These are phyloP conservation scores for Inga oerstediana DNA, from an alignment of 306 rosid species.

Conservation along the genomic window DNA sequence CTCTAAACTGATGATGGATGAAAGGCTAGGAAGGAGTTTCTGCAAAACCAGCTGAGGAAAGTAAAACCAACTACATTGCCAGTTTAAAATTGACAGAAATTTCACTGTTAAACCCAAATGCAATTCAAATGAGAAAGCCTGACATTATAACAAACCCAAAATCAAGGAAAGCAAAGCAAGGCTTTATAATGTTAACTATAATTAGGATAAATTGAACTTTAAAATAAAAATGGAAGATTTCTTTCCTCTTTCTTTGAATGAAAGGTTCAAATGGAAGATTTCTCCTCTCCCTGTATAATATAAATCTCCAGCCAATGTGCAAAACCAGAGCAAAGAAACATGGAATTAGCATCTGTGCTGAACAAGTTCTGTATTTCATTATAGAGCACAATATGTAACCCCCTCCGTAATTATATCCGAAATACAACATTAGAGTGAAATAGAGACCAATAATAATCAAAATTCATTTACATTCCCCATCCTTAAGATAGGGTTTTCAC, in stretches of 20 bases:
- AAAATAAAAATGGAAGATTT: not conserved
- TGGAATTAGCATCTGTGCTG: too few relatives aligned
- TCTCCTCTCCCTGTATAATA: too few relatives aligned
- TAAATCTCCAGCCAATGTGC: too few relatives aligned
- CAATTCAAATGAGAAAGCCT: constrained; percentile 9
- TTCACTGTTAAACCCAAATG: not conserved
- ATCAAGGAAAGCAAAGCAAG: not conserved
- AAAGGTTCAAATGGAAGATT: not conserved
- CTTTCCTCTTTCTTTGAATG: constrained; percentile 12
- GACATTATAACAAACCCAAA: constrained; percentile 14
- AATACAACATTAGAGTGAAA: too few relatives aligned
- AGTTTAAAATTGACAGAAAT: not conserved
- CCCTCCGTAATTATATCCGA: too few relatives aligned
- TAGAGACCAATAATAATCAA: too few relatives aligned
- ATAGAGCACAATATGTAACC: too few relatives aligned
- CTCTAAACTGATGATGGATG: too few relatives aligned
- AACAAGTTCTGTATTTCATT: too few relatives aligned
- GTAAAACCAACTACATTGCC: not conserved
- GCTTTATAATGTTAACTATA: not conserved
- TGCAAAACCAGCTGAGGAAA: not conserved
- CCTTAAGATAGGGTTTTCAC: too few relatives aligned
- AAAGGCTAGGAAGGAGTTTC: not conserved
- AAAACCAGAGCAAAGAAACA: too few relatives aligned
- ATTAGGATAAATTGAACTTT: not conserved
- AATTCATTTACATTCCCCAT: too few relatives aligned